phyloP scores from a whole-genome alignment of 768 basidiomycete genomes.

The Candolleomyces aberdarensis region DNA sequence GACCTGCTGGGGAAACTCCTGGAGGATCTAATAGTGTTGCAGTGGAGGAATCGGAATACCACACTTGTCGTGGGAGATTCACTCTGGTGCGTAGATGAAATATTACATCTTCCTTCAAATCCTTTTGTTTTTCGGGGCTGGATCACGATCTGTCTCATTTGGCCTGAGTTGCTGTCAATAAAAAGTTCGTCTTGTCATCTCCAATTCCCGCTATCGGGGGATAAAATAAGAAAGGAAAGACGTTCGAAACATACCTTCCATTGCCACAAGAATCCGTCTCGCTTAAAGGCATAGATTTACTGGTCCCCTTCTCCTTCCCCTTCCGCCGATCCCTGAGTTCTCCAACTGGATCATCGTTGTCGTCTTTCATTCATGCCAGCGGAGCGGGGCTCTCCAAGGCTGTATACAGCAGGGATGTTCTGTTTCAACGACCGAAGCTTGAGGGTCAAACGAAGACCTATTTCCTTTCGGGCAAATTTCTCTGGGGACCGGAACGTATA shows the following conservation, averaged over 20 bases:
- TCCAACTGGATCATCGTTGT: conserved; percentile 20
- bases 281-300: conserved; percentile 54
- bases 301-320: conserved; percentile 19
- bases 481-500: conserved; percentile 91
- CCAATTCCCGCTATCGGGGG: conserved; percentile 75
- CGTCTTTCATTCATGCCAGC: conserved; percentile 48
- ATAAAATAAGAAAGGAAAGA: conserved; percentile 5
- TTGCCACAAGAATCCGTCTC: conserved; percentile 81
- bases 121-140: too few species aligned
- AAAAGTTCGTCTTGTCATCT: conserved; percentile 87
- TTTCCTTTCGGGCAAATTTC: conserved; percentile 92
- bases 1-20: too few species aligned
- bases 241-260: conserved; percentile 68
- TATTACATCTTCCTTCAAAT: too few species aligned
- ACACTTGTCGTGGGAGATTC: too few species aligned
- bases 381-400: conserved; percentile 61
- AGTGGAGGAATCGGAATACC: too few species aligned
- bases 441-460: conserved; percentile 94
- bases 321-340: conserved; percentile 22
- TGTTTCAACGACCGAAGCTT: conserved; percentile 89
- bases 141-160: too few species aligned
- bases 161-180: conserved; percentile 21
- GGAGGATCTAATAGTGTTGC: too few species aligned
- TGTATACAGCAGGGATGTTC: conserved; percentile 79
- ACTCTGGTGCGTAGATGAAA: too few species aligned